Percentiles rank a stretch among this genome's conserved stretches.
Conservation (phyloP, 108 stramenopile genomes). For the Ochromonas danica region DNA sequence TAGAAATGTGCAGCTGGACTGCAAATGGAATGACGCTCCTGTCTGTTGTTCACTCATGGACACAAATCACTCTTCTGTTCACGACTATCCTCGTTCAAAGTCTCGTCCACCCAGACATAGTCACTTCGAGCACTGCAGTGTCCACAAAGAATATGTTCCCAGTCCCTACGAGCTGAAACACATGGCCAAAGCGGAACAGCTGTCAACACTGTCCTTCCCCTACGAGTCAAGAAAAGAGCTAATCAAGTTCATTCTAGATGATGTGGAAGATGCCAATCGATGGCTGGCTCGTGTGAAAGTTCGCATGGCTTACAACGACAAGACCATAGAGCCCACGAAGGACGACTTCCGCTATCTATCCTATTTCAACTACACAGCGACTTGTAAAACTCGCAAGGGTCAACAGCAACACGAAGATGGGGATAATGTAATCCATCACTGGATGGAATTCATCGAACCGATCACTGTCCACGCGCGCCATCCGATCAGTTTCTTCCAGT, state of each 20-base stretch:
- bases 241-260: background rate
- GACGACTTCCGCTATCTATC: background rate
- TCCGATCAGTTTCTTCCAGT: background rate
- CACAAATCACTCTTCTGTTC: background rate
- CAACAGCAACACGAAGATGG: no score
- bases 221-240: background rate
- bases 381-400: background rate
- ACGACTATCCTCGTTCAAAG: background rate
- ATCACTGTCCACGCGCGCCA: slow-evolving; percentile 24
- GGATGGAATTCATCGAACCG: slow-evolving; percentile 30
- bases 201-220: background rate
- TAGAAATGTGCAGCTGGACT: background rate
- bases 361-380: background rate
- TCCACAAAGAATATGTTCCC: background rate
- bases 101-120: no score
- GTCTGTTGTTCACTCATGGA: background rate
- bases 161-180: background rate
- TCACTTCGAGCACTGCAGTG: background rate
- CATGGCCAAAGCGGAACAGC: background rate
- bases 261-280: background rate
- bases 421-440: background rate
- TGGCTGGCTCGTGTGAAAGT: background rate
- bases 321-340: background rate
- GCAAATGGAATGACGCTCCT: background rate
- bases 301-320: background rate